A percentile compares a stretch with the other conserved stretches of the same genome.
Conservation (phyloP, 1,284 basidiomycete genomes). For the Sanghuangporus sanghuang region DNA sequence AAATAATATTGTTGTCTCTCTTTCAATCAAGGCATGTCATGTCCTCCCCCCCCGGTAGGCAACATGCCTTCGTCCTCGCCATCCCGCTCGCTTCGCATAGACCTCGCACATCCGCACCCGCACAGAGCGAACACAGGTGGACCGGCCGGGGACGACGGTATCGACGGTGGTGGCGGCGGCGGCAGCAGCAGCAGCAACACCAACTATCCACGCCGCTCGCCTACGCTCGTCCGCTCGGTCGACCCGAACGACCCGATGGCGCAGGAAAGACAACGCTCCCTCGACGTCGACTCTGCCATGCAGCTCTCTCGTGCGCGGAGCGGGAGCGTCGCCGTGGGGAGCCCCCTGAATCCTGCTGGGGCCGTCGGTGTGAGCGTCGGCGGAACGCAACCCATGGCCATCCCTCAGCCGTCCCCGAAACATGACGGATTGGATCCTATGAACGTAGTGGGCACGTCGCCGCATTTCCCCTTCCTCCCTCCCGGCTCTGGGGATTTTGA, state of each 20-base stretch:
- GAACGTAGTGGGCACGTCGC: not conserved
- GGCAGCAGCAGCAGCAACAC: conserved; percentile 26
- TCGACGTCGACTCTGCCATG: conserved; percentile 83
- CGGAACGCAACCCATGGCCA: not conserved
- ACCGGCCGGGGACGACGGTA: conserved; percentile 34
- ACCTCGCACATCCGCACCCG: conserved; percentile 33
- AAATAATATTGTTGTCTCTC: not conserved
- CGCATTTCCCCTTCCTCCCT: conserved; percentile 7
- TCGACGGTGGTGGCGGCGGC: conserved; percentile 16
- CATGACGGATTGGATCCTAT: not conserved
- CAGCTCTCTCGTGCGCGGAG: conserved; percentile 72
- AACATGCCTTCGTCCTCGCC: conserved; percentile 10
- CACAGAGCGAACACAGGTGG: conserved; percentile 17
- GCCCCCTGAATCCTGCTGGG: not conserved
- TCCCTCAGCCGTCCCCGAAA: not conserved
- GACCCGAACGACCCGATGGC: conserved; percentile 66
- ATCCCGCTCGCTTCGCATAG: conserved; percentile 12
- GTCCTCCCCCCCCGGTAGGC: conserved; percentile 2
- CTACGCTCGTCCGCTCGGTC: conserved; percentile 54
- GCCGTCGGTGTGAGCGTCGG: not conserved
- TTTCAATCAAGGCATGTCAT: not conserved
- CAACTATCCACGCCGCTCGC: conserved; percentile 50
- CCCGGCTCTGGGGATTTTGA: not conserved
- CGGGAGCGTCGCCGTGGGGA: conserved; percentile 40
- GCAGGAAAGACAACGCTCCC: conserved; percentile 73